Conservation (phyloP, 345 rosid species). For the Syzygium aromaticum region DNA sequence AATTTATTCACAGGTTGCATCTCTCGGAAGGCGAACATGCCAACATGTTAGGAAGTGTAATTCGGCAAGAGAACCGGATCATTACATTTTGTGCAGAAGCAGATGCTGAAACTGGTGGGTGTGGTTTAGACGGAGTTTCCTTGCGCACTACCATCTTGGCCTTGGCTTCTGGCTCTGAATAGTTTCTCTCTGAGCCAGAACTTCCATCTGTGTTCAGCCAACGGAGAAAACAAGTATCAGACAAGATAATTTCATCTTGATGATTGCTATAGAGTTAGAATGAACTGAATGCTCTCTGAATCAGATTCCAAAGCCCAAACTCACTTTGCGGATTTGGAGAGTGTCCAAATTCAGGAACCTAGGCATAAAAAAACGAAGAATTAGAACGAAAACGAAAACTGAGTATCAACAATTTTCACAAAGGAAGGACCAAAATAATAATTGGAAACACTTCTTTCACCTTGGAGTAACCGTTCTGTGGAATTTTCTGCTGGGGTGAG, state of each 20-base stretch:
- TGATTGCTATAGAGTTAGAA: not conserved
- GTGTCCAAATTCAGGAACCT: conserved; percentile 63
- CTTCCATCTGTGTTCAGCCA: conserved; percentile 44
- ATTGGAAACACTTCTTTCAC: conserved; percentile 26
- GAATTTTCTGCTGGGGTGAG: conserved; percentile 72
- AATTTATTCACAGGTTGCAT: not conserved
- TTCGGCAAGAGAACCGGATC: not conserved
- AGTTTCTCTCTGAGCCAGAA: conserved; percentile 62
- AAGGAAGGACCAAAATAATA: conserved; percentile 2
- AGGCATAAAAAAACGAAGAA: conserved; percentile 22
- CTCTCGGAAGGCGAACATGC: not conserved
- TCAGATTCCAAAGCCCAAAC: conserved; percentile 32
- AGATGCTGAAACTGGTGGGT: conserved; percentile 26
- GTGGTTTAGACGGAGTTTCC: conserved; percentile 40
- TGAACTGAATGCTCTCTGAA: conserved; percentile 11
- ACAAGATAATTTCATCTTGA: not conserved
- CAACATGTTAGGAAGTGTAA: not conserved
- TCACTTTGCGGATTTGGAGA: conserved; percentile 70
- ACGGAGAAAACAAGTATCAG: conserved; percentile 5
- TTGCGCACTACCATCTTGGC: conserved; percentile 36
- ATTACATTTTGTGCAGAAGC: conserved; percentile 48
- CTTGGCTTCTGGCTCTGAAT: conserved; percentile 65
- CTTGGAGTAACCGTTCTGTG: conserved; percentile 71
- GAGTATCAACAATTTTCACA: conserved; percentile 2
- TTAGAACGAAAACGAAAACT: conserved; percentile 23